Evolutionary conservation across 495 filamentous ascomycete genomes (phyloP), one percentile per base, ranked within the genome.

Genomic region (Haplographium delicatum): DNA sequence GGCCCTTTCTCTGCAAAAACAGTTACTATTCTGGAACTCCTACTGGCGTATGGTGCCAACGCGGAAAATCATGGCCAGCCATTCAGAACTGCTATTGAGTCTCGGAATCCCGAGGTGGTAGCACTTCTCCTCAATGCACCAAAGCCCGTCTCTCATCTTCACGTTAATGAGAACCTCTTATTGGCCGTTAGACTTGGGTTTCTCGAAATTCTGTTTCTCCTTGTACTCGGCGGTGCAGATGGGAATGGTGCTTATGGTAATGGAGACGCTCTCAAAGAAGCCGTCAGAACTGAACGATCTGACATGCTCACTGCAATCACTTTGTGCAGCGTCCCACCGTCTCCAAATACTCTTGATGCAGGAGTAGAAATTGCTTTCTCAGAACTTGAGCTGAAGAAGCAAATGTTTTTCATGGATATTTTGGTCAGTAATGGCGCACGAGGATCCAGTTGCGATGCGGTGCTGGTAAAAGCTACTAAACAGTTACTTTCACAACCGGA

Each of bases 231-330:
- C n/a, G 28, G 35, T 34, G 44, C 46, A 4, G 30, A 49, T 49
- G 46, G 33, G 16, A 20, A 38, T 39, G 46, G 26, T 40, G 20
- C 5, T 10, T 39, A 40, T 26, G 46, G 46, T 10, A 49, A 49
- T 25, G 44, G 44, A 8, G 20, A 47, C 13, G 31, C 33, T 18
- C n/a, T 49, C 11, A 49, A 39, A 20, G 20, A 24, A 49, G 46
- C 46, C 13, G 22, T 49, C 7, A 18, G 30, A 22, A 13, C 33
- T 18, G 34, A 15, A 3, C 18, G 23, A 15, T 22, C 15, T 16
- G 46, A 39, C 11, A 10, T 49, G 7, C 11, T 49, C 16, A 24
- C 30, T 4, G 33, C 22, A 4, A 18, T 49, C 2, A 49, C 46
- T 24, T 34, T 35, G 13, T 49, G 46, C 24, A 23, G 27, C 18